phyloP scores from a whole-genome alignment of 2,329 filamentous ascomycete genomes.

The Sporothrix pallida region DNA sequence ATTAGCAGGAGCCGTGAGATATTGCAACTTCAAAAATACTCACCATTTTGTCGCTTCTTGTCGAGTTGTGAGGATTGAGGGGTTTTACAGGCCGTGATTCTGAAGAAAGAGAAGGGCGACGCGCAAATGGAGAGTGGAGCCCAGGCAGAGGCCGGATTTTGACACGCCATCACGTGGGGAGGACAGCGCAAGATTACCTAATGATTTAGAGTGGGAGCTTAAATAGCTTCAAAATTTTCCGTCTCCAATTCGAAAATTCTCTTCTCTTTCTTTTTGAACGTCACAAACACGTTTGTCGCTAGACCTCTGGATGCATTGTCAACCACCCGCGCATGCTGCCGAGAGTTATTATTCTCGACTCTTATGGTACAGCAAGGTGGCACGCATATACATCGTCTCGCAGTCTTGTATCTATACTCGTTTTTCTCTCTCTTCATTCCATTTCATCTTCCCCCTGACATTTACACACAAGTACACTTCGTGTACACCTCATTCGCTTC shows the following conservation, averaged over 20 bases:
- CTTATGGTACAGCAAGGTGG: conserved; percentile 3
- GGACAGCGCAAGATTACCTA: background rate
- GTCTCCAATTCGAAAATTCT: background rate
- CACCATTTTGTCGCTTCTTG: conserved; percentile 9
- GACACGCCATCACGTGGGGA: conserved; percentile 25
- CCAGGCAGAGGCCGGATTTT: background rate
- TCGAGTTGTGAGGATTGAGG: background rate
- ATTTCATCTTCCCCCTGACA: background rate
- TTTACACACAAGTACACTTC: background rate
- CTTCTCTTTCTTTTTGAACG: conserved; percentile 16
- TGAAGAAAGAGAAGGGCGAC: background rate
- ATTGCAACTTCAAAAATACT: background rate
- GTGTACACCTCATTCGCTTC: conserved; percentile 53
- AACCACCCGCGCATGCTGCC: background rate
- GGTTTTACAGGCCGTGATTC: background rate
- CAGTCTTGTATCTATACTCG: background rate
- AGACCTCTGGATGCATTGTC: background rate
- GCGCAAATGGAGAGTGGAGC: conserved; percentile 21
- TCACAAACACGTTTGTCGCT: background rate
- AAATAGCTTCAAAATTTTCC: conserved; percentile 1
- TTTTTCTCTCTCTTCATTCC: background rate
- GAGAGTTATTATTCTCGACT: background rate
- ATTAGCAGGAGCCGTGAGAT: background rate
- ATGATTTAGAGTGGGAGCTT: background rate
- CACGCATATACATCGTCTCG: background rate